Conservation (phyloP, 2,329 filamentous ascomycete genomes). For the Lasiodiplodia theobromae region DNA sequence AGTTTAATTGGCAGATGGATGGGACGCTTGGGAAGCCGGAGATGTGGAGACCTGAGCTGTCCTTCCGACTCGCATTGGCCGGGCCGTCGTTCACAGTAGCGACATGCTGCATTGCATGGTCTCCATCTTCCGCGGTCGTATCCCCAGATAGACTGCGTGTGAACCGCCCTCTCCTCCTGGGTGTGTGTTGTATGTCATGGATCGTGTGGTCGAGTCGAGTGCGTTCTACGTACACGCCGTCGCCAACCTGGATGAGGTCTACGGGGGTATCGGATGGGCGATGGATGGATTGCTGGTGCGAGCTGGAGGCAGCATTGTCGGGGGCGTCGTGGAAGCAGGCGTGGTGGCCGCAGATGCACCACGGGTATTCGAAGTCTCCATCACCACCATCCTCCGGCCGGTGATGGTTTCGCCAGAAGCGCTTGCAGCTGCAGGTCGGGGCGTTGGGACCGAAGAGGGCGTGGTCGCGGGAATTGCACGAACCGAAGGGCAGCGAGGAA, state of each 20-base stretch:
- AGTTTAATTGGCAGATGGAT: conserved; percentile 45
- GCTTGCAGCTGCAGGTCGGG: conserved; percentile 59
- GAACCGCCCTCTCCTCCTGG: conserved; percentile 9
- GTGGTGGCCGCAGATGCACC: conserved; percentile 64
- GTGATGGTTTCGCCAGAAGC: conserved; percentile 57
- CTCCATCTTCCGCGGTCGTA: conserved; percentile 6
- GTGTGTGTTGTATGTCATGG: background rate
- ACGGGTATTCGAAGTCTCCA: conserved; percentile 44
- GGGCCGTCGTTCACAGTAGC: no score
- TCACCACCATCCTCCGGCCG: conserved; percentile 38
- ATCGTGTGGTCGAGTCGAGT: background rate
- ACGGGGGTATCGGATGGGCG: background rate
- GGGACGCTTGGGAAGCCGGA: conserved; percentile 46
- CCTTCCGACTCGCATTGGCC: background rate
- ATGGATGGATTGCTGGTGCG: background rate
- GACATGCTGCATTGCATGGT: background rate
- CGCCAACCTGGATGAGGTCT: conserved; percentile 9
- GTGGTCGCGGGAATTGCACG: conserved; percentile 61
- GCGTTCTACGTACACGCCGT: conserved; percentile 26
- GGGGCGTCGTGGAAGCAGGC: conserved; percentile 60
- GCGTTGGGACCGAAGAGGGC: conserved; percentile 48
- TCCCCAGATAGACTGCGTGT: conserved; percentile 2
- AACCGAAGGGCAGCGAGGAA: conserved; percentile 54
- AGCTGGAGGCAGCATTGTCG: background rate
- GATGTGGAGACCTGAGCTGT: conserved; percentile 28